These are phyloP conservation scores for Cornus kousa DNA, from an alignment of 148 eudicot genomes.

Conservation along the genomic window DNA sequence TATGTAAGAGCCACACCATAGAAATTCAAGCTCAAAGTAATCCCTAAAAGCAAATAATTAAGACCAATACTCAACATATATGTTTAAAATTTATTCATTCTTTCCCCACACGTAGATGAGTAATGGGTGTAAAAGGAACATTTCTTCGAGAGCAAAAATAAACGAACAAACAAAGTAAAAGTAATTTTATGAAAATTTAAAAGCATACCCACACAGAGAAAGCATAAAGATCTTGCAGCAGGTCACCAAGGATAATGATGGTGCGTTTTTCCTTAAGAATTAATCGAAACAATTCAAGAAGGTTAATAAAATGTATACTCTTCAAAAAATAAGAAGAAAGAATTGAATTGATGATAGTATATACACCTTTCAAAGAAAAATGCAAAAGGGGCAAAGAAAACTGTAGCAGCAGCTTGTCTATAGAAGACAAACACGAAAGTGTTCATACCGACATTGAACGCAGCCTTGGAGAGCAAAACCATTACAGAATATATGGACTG, in stretches of 20 bases:
- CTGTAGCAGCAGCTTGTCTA: slow-evolving; percentile 65
- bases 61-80: too few relatives aligned
- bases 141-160: too few relatives aligned
- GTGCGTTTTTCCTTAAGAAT: slow-evolving; percentile 41
- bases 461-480: slow-evolving; percentile 70
- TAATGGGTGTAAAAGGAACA: too few relatives aligned
- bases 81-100: too few relatives aligned
- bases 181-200: too few relatives aligned
- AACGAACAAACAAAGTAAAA: too few relatives aligned
- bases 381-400: slow-evolving; percentile 57
- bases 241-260: too few relatives aligned
- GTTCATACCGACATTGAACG: slow-evolving; percentile 76
- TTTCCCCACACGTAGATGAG: too few relatives aligned
- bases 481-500: slow-evolving; percentile 65
- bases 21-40: slow-evolving; percentile 67
- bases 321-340: too few relatives aligned
- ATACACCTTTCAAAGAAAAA: slow-evolving; percentile 53
- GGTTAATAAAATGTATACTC: not conserved
- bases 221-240: too few relatives aligned
- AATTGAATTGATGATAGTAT: not conserved
- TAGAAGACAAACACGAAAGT: slow-evolving; percentile 71
- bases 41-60: slow-evolving; percentile 37
- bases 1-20: slow-evolving; percentile 67
- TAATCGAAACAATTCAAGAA: not conserved
- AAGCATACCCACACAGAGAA: too few relatives aligned